A percentile compares a stretch with the other conserved stretches of the same genome.
phyloP scores from a whole-genome alignment of 495 filamentous ascomycete species.

The Podospora conica region DNA sequence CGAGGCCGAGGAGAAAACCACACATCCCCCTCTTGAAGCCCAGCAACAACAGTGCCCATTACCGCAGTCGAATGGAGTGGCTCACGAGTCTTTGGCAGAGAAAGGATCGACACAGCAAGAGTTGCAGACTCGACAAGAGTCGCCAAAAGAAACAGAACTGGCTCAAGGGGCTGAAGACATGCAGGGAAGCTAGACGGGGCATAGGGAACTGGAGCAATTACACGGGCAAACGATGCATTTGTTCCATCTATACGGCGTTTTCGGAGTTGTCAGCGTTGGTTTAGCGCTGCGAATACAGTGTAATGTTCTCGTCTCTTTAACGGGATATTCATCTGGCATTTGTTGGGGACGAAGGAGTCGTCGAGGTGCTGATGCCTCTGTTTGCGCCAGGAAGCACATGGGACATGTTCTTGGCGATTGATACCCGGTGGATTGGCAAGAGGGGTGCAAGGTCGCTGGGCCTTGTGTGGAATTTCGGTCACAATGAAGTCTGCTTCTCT shows the following conservation, averaged over 20 bases:
- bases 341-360: not conserved
- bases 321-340: not conserved
- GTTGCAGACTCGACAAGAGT: no score
- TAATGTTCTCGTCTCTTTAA: not conserved
- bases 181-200: not conserved
- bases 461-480: not conserved
- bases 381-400: not conserved
- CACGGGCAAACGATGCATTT: not conserved
- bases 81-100: not conserved
- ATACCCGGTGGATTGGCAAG: not conserved
- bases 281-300: not conserved
- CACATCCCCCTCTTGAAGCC: not conserved
- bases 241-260: not conserved
- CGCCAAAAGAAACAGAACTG: not conserved
- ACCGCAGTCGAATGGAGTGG: not conserved
- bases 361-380: not conserved
- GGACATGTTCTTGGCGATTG: not conserved
- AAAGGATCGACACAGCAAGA: not conserved
- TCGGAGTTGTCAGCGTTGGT: not conserved
- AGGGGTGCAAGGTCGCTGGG: not conserved
- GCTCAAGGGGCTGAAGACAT: not conserved
- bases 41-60: not conserved
- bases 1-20: not conserved
- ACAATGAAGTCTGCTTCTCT: not conserved
- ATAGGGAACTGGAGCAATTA: not conserved